Evolutionary conservation across 495 filamentous ascomycete genomes (phyloP).

Genomic region (Penicillium alfredii): DNA sequence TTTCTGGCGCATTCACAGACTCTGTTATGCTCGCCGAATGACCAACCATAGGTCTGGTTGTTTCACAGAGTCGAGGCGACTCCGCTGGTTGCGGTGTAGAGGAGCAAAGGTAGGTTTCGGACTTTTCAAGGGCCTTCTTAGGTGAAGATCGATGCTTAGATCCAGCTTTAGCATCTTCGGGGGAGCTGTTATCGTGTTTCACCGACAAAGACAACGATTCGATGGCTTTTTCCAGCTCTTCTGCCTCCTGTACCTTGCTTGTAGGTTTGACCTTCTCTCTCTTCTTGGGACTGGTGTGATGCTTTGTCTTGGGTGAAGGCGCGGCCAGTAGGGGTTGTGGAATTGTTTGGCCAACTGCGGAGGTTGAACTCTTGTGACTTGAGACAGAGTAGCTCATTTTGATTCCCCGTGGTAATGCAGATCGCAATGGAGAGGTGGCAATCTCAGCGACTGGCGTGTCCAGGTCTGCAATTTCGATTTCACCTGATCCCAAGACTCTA

Average conservation of each 20-base stretch:
- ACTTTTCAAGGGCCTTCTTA: neutral
- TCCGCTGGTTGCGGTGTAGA: neutral
- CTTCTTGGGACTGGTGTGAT: slow-evolving; percentile 2
- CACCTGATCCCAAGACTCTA: slow-evolving; percentile 6
- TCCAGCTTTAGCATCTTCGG: neutral
- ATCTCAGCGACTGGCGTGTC: slow-evolving; percentile 5
- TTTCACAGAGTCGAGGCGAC: neutral
- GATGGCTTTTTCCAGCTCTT: slow-evolving; percentile 18
- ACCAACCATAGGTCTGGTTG: neutral
- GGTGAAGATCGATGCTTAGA: neutral
- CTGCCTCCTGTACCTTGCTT: slow-evolving; percentile 1
- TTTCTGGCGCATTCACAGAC: neutral
- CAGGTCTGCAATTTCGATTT: slow-evolving; percentile 13
- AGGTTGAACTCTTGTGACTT: too few species aligned
- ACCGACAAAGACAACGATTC: slow-evolving; percentile 14
- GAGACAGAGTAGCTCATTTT: slow-evolving; percentile 19
- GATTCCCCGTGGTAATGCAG: slow-evolving; percentile 4
- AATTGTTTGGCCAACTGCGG: too few species aligned
- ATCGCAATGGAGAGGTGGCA: slow-evolving; percentile 2
- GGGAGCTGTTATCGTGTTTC: neutral
- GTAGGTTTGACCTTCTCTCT: neutral
- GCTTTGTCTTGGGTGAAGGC: slow-evolving; percentile 4
- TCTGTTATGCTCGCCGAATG: neutral
- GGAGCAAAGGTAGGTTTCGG: neutral
- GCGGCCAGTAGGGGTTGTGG: too few species aligned